phyloP scores from a whole-genome alignment of 192 early-diverging fungal genomes.

The Lobosporangium transversale region DNA sequence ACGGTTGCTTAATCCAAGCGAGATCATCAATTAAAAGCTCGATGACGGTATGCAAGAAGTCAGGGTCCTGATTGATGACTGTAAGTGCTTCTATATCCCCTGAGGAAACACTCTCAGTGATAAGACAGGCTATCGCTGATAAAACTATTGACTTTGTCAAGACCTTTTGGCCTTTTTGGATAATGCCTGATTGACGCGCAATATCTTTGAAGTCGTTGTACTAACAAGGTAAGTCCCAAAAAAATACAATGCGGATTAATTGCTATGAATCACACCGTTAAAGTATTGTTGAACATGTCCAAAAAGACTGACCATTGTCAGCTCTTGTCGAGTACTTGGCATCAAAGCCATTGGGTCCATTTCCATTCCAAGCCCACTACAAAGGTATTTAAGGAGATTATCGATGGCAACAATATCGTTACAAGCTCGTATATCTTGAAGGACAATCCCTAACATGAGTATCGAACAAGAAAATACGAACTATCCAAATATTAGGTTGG shows the following conservation, averaged over 20 bases:
- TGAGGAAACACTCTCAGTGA: slow-evolving; percentile 4
- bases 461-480: slow-evolving; percentile 52
- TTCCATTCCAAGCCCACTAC: slow-evolving; percentile 23
- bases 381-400: slow-evolving; percentile 41
- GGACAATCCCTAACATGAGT: slow-evolving; percentile 52
- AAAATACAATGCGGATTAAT: no score
- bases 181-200: slow-evolving; percentile 25
- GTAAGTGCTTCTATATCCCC: slow-evolving; percentile 3
- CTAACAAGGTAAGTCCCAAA: slow-evolving; percentile 11
- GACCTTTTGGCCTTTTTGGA: slow-evolving; percentile 39
- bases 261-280: neutral
- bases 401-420: slow-evolving; percentile 28
- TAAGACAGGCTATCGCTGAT: slow-evolving; percentile 5
- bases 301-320: slow-evolving; percentile 45
- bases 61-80: slow-evolving; percentile 15
- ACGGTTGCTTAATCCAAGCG: slow-evolving; percentile 36
- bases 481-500: no score
- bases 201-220: slow-evolving; percentile 40
- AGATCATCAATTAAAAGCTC: slow-evolving; percentile 28
- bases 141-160: slow-evolving; percentile 33
- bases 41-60: slow-evolving; percentile 12
- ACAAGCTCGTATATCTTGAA: slow-evolving; percentile 33
- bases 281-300: no score
- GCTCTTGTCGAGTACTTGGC: slow-evolving; percentile 43
- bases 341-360: slow-evolving; percentile 49